Conservation (phyloP, 2,329 filamentous ascomycete species). For the Colletotrichum chlorophyti region DNA sequence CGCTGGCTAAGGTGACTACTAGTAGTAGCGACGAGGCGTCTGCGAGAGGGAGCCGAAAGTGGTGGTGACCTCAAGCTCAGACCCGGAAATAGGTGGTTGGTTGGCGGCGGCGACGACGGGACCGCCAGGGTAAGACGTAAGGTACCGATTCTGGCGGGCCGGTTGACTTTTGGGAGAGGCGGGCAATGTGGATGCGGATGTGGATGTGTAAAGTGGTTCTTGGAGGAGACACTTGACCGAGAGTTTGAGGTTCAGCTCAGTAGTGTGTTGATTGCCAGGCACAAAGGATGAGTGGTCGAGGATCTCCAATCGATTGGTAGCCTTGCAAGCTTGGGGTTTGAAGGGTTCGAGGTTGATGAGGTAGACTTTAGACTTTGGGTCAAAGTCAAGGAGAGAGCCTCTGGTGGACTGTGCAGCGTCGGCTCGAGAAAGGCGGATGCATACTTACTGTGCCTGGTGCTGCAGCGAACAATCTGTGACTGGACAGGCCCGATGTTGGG, state of each 20-base stretch:
- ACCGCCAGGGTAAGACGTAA: constrained; percentile 20
- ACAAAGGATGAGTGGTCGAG: constrained; percentile 19
- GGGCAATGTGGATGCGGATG: neutral
- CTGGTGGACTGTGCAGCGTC: neutral
- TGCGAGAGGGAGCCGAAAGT: constrained; percentile 7
- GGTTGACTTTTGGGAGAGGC: neutral
- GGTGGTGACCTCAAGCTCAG: constrained; percentile 3
- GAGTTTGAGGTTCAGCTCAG: too few relatives aligned
- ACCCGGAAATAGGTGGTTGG: constrained; percentile 10
- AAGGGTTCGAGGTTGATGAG: constrained; percentile 14
- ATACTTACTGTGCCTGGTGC: too few relatives aligned
- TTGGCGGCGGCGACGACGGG: constrained; percentile 18
- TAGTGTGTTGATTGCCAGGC: constrained; percentile 5
- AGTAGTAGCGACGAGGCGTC: constrained; percentile 9
- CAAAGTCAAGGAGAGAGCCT: constrained; percentile 18
- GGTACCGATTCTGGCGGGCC: constrained; percentile 23
- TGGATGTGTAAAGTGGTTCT: neutral
- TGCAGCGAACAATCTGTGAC: neutral
- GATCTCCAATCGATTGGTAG: constrained; percentile 15
- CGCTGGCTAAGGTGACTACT: neutral
- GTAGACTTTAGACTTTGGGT: too few relatives aligned
- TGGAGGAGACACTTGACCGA: neutral
- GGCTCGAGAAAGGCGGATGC: neutral
- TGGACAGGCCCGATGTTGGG: constrained; percentile 9
- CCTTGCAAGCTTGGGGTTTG: neutral